These are phyloP conservation scores for Apocynum venetum DNA, from an alignment of 257 asterid species.

Conservation along the genomic window DNA sequence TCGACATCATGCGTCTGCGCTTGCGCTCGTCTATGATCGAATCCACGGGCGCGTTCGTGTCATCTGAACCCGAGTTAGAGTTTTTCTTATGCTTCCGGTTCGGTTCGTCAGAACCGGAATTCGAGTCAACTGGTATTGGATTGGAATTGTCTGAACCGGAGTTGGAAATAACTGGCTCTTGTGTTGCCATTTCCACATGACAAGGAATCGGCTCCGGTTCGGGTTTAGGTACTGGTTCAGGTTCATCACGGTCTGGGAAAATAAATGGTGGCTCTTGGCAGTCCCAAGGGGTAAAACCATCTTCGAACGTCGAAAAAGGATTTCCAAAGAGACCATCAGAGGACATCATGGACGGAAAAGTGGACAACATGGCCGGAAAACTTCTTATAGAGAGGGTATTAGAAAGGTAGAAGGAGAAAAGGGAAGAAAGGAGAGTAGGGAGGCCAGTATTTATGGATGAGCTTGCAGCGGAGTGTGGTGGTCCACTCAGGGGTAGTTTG, in stretches of 20 bases:
- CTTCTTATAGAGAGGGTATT: slow-evolving; percentile 15
- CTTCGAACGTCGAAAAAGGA: slow-evolving; percentile 43
- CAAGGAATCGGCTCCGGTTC: slow-evolving; percentile 9
- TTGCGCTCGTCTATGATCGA: slow-evolving; percentile 52
- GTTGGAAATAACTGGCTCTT: slow-evolving; percentile 47
- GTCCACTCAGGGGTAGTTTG: slow-evolving; percentile 37
- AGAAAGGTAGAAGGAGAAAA: slow-evolving; percentile 42
- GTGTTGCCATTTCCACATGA: slow-evolving; percentile 15
- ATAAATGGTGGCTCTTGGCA: slow-evolving; percentile 35
- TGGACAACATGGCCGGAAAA: slow-evolving; percentile 56
- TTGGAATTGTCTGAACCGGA: slow-evolving; percentile 42
- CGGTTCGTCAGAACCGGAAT: slow-evolving; percentile 35
- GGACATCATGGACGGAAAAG: slow-evolving; percentile 39
- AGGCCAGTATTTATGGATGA: slow-evolving; percentile 54
- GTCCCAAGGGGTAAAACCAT: slow-evolving; percentile 58
- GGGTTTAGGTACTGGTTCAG: neutral
- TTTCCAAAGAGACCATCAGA: slow-evolving; percentile 31
- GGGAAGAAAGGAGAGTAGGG: slow-evolving; percentile 48
- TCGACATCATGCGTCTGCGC: slow-evolving; percentile 72
- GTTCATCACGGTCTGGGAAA: slow-evolving; percentile 24
- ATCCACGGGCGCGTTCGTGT: slow-evolving; percentile 19
- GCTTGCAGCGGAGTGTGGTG: slow-evolving; percentile 16
- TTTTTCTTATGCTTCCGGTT: slow-evolving; percentile 14
- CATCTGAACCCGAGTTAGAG: slow-evolving; percentile 28
- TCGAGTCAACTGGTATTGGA: slow-evolving; percentile 19